Evolutionary conservation across 768 basidiomycete genomes (phyloP), one percentile per base, ranked within the genome.

Genomic region (Peribolospora kevripleyi): DNA sequence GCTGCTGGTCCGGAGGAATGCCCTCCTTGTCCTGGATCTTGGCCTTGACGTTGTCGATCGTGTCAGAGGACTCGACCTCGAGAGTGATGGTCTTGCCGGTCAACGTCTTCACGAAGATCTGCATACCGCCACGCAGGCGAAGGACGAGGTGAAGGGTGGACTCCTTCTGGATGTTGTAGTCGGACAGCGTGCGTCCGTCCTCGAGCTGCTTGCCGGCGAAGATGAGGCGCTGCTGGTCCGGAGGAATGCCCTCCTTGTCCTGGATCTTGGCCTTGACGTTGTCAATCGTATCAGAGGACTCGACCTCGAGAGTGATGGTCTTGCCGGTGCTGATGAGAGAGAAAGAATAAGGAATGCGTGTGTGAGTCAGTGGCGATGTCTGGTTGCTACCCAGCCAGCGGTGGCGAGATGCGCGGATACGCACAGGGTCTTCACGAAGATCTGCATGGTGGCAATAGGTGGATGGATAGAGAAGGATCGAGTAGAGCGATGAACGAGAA

Each of bases 11-110:
- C 4, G 85, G 85, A 57, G 85, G 87, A 60, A 91, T 93, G 58
- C 80, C 85, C 63, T 87, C 85, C 72, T 88, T 90, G 67, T 88
- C 85, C 67, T 88, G 85, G 50, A 91, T 88, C 76, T 87, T 88
- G 47, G 81, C 79, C 74, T 88, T 88, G 36, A 88, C 84, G 61
- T 87, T 85, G 65, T 90, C 86, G 63, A 91, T 88, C 8, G 86
- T 88, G 66, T 88, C 84, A 0, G 81, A 84, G 0, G 85, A 87
- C 68, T 90, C 85, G 48, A 90, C 87, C 65, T 91, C 87, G 60
- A 67, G 65, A 13, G 82, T 84, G 68, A 85, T 84, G 39, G 84
- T 86, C 79, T 86, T 85, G 57, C 84, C 82, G 5, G 83, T 85
- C 48, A 85, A 70, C 25, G 82, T 84, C 74, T 87, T 87, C 48